Percentiles rank a stretch among this genome's conserved stretches.
phyloP scores from a whole-genome alignment of 2,329 filamentous ascomycete species.

The Colletotrichum gloeosporioides region DNA sequence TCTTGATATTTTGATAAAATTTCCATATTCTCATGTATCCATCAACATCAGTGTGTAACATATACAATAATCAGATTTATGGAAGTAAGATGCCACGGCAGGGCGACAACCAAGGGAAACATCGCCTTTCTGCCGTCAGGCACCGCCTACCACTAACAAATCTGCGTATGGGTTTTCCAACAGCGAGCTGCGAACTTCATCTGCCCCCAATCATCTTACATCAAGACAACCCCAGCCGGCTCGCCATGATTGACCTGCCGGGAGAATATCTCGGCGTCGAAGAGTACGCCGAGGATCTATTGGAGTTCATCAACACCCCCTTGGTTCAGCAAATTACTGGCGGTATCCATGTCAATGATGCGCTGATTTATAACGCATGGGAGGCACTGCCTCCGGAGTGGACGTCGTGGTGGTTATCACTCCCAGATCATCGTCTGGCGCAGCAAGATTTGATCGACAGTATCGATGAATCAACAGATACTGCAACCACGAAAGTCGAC shows the following conservation, averaged over 20 bases:
- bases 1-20: background rate
- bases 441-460: constrained; percentile 34
- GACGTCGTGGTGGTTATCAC: constrained; percentile 32
- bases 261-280: background rate
- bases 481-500: background rate
- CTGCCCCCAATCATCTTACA: background rate
- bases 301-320: constrained; percentile 28
- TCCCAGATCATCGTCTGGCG: constrained; percentile 31
- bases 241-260: background rate
- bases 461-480: constrained; percentile 22
- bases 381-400: constrained; percentile 31
- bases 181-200: background rate
- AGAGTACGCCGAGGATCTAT: constrained; percentile 26
- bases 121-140: background rate
- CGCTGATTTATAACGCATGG: constrained; percentile 35
- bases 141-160: background rate
- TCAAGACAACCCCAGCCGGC: background rate
- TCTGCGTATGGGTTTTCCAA: background rate
- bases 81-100: background rate
- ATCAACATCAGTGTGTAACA: background rate
- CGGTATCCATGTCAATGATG: constrained; percentile 39
- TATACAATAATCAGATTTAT: background rate
- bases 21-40: background rate
- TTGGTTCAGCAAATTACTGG: constrained; percentile 36
- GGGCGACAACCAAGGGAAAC: background rate